Evolutionary conservation across 2,329 filamentous ascomycete species (phyloP), one percentile per base, ranked within the genome.

Genomic region (Cytospora mali): DNA sequence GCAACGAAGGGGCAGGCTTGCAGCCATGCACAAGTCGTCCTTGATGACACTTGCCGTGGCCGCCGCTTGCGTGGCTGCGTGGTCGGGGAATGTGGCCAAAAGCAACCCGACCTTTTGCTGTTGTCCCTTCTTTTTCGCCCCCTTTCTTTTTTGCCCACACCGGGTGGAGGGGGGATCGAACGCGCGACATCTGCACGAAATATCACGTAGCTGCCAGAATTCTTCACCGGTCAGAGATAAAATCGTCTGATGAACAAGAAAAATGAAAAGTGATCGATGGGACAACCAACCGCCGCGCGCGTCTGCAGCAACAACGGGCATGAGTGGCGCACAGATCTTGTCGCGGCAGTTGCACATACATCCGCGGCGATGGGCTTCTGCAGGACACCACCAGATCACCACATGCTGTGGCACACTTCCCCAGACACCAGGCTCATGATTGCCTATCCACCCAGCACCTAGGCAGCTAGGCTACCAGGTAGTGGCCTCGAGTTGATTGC

Each of bases 211-310:
- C 52, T 56, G 33, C 61, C 56, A 27, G 33, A 11, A 11, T 23
- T 29, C 35, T 54, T 63, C 56, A 65, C 63, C 61, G 61, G 63
- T 65, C 60, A 65, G 60, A 60, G 61, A 62, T 65, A 35, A 48
- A 18, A 62, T 55, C 46, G 33, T 18, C 25, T 55, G 35, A n/a
- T 27, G 49, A n/a, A 29, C n/a, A 10, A 48, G 28, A 23, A 35
- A 54, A 51, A 50, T 65, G 61, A 65, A 42, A 63, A 55, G 53
- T 63, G 63, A 65, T 58, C 54, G 50, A 52, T 60, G 42, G 27
- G 46, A n/a, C 56, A 18, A 51, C 46, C 25, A 50, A 50, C n/a
- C 56, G 53, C 54, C 27, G 52, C 54, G 52, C 54, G 50, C 58
- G 39, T 54, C 50, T 64, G 55, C 52, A 33, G 58, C 58, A 46